Evolutionary conservation across 202 grass and related monocot genomes (phyloP).

Genomic region (Eragrostis tef): DNA sequence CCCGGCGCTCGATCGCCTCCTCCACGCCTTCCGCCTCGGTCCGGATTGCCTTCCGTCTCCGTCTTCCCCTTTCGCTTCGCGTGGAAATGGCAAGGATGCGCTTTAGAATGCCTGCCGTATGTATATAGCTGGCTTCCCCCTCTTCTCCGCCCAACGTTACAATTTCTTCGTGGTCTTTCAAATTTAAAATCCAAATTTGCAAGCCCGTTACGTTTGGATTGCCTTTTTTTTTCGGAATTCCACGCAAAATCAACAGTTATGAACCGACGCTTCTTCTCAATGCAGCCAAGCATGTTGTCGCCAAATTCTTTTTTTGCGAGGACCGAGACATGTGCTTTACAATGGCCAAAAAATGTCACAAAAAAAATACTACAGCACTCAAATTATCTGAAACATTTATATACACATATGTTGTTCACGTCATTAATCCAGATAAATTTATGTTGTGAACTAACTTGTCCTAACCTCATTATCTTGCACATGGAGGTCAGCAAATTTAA

Average conservation of each 20-base stretch:
- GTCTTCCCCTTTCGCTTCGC: background rate
- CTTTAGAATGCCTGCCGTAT: background rate
- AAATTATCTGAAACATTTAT: background rate
- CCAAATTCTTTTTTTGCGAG: background rate
- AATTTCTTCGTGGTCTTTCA: background rate
- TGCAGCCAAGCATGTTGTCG: background rate
- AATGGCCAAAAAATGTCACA: background rate
- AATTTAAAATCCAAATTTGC: constrained; percentile 7
- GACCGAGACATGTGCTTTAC: background rate
- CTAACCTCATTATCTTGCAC: background rate
- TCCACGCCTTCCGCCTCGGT: background rate
- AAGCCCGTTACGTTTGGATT: background rate
- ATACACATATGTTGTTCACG: background rate
- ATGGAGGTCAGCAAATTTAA: too few species aligned
- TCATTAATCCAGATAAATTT: background rate
- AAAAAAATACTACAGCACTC: background rate
- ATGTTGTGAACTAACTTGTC: background rate
- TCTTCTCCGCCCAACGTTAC: background rate
- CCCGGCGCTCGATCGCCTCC: background rate
- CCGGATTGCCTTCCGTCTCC: constrained; percentile 21
- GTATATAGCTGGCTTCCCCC: background rate
- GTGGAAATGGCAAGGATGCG: constrained; percentile 28
- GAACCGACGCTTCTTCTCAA: background rate
- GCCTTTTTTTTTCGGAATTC: background rate
- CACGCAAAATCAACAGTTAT: background rate